Evolutionary conservation across 495 filamentous ascomycete genomes (phyloP).

Genomic region (Neurospora hispaniola): DNA sequence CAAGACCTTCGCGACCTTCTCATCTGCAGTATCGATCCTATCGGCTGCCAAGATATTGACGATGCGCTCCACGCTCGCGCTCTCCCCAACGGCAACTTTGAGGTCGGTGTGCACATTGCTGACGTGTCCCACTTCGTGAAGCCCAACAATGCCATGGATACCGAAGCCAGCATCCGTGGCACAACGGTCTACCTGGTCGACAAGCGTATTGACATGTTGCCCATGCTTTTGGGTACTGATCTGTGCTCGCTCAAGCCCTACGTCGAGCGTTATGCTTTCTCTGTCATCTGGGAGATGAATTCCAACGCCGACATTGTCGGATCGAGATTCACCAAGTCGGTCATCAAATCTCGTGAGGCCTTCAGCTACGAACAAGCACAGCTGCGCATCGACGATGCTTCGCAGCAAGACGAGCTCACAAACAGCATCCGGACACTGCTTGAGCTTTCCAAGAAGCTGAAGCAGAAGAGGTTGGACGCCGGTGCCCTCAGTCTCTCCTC

Average conservation of each 20-base stretch:
- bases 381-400: conserved; percentile 76
- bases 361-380: conserved; percentile 98
- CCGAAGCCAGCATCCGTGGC: conserved; percentile 82
- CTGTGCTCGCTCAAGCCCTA: conserved; percentile 95
- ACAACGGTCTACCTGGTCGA: conserved; percentile 97
- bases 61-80: conserved; percentile 83
- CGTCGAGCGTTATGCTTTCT: conserved; percentile 95
- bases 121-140: conserved; percentile 98
- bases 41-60: conserved; percentile 95
- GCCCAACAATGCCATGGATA: conserved; percentile 94
- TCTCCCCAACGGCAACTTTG: conserved; percentile 86
- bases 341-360: conserved; percentile 94
- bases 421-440: conserved; percentile 81
- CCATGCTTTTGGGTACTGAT: conserved; percentile 88
- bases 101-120: conserved; percentile 98
- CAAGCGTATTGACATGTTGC: conserved; percentile 98
- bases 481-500: conserved; percentile 91
- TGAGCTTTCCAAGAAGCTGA: conserved; percentile 85
- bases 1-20: conserved; percentile 74
- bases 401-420: conserved; percentile 79
- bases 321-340: conserved; percentile 83
- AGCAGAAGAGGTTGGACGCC: conserved; percentile 89
- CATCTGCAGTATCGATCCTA: conserved; percentile 94
- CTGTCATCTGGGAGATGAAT: conserved; percentile 86
- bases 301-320: conserved; percentile 74